Evolutionary conservation across 805 yeast genomes (phyloP).

Genomic region (Nakazawaea ernobii): DNA sequence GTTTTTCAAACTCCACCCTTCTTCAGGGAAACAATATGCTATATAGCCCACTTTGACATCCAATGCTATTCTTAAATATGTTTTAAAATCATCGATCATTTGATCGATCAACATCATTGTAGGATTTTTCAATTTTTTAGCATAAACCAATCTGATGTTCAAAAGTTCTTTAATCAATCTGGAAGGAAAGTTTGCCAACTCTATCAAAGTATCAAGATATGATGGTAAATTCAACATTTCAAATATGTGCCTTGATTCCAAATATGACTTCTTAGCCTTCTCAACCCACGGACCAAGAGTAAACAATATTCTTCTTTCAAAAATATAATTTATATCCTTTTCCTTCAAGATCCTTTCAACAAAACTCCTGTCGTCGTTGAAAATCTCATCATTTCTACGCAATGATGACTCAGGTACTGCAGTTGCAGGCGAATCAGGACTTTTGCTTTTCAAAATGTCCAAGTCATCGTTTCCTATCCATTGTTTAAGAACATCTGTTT

Average conservation of each 20-base stretch:
- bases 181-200: slow-evolving; percentile 70
- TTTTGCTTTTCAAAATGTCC: slow-evolving; percentile 42
- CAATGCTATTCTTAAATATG: slow-evolving; percentile 69
- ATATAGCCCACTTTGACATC: slow-evolving; percentile 64
- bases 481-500: slow-evolving; percentile 49
- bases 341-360: slow-evolving; percentile 83
- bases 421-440: slow-evolving; percentile 14
- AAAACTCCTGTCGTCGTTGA: slow-evolving; percentile 62
- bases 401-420: slow-evolving; percentile 9
- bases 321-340: slow-evolving; percentile 66
- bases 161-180: slow-evolving; percentile 75
- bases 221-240: slow-evolving; percentile 70
- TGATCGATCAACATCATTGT: slow-evolving; percentile 96
- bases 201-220: slow-evolving; percentile 57
- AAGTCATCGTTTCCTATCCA: slow-evolving; percentile 87
- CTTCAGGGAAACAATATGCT: slow-evolving; percentile 52
- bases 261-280: slow-evolving; percentile 70
- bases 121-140: slow-evolving; percentile 73
- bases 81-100: slow-evolving; percentile 77
- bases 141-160: slow-evolving; percentile 66
- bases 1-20: slow-evolving; percentile 68
- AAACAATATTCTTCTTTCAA: slow-evolving; percentile 60
- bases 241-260: slow-evolving; percentile 55
- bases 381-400: slow-evolving; percentile 23
- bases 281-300: slow-evolving; percentile 77